Base-by-base conservation (phyloP, 1,139 yeast genomes). In the Ogataea hybrid region DNA sequence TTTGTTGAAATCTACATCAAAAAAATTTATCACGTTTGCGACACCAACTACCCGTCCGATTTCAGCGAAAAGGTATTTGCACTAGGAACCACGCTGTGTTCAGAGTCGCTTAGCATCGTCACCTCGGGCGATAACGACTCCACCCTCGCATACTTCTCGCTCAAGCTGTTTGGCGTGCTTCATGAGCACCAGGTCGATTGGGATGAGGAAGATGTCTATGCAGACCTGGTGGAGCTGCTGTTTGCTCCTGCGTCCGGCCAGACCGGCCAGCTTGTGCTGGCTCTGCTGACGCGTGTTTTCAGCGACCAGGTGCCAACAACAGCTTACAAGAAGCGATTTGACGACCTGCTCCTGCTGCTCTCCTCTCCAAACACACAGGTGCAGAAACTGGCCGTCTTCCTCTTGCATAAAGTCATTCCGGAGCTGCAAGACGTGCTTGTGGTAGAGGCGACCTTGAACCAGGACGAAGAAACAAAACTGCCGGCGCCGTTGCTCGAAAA, bases 371-470 rank as follows among this genome's bases (percentile, higher is more conserved):
- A 58, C 32, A 43, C 50, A 20, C 53, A 50, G 4, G 51, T 70
- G n/a, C 78, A 76, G 54, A 59, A 74, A 42, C 57, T 73, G 3
- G 68, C 71, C 8, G 64, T 67, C 6, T 44, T 54, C 2, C 50
- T 75, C 8, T 62, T 79, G 37, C 62, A 62, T 25, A 57, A 56
- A 25, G 46, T 69, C 17, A 70, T 80, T 32, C 64, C 71, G 7
- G 55, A 57, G 9, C 59, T 61, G 16, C 86, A 83, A 53, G 79
- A 79, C 53, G 79, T 77, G 21, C 63, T 74, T 35, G 83, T 81
- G 3, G 71, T 84, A 36, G 87, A 84, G 41, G 76, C 71, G 53
- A 84, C 81, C 44, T 65, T 84, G 21, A 43, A 62, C 41, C 57
- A 59, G 59, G 41, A 54, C 9, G 55, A 52, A 3, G 54, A 48